Evolutionary conservation across 352 stramenopile species (phyloP).

Genomic region (Phytophthora multivora): DNA sequence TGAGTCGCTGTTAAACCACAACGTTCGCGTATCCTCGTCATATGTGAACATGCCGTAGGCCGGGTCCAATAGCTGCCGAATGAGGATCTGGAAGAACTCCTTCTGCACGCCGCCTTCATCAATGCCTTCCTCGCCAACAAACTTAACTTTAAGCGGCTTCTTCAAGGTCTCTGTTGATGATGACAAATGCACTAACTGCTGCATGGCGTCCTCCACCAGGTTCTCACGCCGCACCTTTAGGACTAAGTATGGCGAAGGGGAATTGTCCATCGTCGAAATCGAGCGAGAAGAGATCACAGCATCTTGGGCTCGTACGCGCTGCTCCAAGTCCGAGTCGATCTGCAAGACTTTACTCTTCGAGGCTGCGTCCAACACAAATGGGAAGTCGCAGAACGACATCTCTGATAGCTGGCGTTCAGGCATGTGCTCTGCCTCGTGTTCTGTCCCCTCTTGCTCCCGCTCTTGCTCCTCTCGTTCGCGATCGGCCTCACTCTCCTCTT

Average conservation of each 20-base stretch:
- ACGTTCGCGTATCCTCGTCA: slow-evolving; percentile 65
- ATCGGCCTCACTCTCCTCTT: slow-evolving; percentile 21
- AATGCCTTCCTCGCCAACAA: slow-evolving; percentile 82
- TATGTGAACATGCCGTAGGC: slow-evolving; percentile 84
- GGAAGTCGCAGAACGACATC: slow-evolving; percentile 84
- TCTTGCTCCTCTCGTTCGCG: slow-evolving; percentile 23
- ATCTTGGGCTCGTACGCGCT: slow-evolving; percentile 62
- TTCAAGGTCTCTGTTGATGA: slow-evolving; percentile 65
- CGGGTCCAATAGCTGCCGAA: slow-evolving; percentile 73
- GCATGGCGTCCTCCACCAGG: slow-evolving; percentile 76
- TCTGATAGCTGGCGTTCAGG: slow-evolving; percentile 70
- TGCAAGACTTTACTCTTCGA: slow-evolving; percentile 82
- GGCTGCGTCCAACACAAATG: slow-evolving; percentile 77
- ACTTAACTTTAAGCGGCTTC: slow-evolving; percentile 85
- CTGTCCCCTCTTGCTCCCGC: slow-evolving; percentile 15
- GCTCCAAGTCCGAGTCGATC: slow-evolving; percentile 78
- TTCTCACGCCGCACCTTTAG: slow-evolving; percentile 72
- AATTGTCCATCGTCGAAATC: slow-evolving; percentile 24
- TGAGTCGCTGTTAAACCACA: slow-evolving; percentile 87
- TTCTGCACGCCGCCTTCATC: slow-evolving; percentile 84
- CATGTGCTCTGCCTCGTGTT: slow-evolving; percentile 20
- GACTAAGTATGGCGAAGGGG: slow-evolving; percentile 63
- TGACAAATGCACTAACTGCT: slow-evolving; percentile 66
- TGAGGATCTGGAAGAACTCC: slow-evolving; percentile 86
- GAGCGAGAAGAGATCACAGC: slow-evolving; percentile 46